Conservation (phyloP, 805 yeast genomes). For the Hanseniaspora clermontiae region DNA sequence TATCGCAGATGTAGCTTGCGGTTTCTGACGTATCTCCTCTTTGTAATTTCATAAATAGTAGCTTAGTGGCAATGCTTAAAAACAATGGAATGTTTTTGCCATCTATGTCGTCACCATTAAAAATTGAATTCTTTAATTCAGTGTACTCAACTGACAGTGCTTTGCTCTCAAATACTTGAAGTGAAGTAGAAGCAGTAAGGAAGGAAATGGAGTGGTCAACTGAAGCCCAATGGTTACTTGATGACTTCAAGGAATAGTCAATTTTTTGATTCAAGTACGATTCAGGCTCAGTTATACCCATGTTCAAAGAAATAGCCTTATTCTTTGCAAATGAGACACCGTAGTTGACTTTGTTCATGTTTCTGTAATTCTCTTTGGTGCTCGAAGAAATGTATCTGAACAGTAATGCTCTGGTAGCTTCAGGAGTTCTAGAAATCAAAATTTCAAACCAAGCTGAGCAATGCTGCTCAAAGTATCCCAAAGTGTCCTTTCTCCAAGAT, state of each 20-base stretch:
- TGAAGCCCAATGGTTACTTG: background rate
- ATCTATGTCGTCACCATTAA: background rate
- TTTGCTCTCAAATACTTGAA: background rate
- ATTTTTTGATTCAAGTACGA: slow-evolving; percentile 30
- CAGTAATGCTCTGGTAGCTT: slow-evolving; percentile 66
- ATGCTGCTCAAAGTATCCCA: slow-evolving; percentile 43
- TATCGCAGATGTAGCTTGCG: background rate
- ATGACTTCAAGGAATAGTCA: background rate
- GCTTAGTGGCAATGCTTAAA: background rate
- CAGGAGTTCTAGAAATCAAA: slow-evolving; percentile 45
- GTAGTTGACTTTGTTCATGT: slow-evolving; percentile 40
- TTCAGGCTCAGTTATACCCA: slow-evolving; percentile 45
- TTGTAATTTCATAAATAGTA: background rate
- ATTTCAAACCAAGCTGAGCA: slow-evolving; percentile 57
- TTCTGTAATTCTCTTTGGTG: slow-evolving; percentile 12
- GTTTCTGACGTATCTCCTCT: background rate
- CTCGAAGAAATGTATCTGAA: slow-evolving; percentile 53
- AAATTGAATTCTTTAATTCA: background rate
- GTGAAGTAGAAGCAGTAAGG: slow-evolving; percentile 3
- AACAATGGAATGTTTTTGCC: background rate
- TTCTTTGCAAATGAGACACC: slow-evolving; percentile 88
- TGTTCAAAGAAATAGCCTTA: slow-evolving; percentile 64
- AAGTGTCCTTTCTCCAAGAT: slow-evolving; percentile 63
- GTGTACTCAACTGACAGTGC: background rate
- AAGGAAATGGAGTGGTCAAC: slow-evolving; percentile 16